These are phyloP conservation scores for Claviceps sp. DNA, from an alignment of 2,329 filamentous ascomycete genomes.

Conservation along the genomic window DNA sequence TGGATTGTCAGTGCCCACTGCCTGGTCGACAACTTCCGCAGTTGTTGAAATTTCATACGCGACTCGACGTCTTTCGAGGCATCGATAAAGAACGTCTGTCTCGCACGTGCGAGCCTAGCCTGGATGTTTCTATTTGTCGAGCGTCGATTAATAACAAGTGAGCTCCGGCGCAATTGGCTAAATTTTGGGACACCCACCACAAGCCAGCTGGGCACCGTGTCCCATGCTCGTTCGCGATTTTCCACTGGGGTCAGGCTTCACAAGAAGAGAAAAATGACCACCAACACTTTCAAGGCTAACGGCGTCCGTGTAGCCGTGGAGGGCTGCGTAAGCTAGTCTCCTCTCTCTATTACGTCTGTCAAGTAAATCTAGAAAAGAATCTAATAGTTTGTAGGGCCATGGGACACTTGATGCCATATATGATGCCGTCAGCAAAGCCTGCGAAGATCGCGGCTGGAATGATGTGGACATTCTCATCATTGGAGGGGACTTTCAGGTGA, in stretches of 20 bases:
- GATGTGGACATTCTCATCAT: conserved; percentile 84
- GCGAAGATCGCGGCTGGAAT: conserved; percentile 60
- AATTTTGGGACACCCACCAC: neutral
- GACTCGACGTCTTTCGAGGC: too few relatives aligned
- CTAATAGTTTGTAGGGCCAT: conserved; percentile 46
- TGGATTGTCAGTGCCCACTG: too few relatives aligned
- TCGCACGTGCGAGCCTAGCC: too few relatives aligned
- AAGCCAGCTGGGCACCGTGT: neutral
- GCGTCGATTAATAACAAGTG: neutral
- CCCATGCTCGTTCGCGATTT: neutral
- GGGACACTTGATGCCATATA: conserved; percentile 89
- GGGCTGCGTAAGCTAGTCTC: conserved; percentile 55
- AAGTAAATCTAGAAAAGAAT: neutral
- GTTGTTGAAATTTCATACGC: too few relatives aligned
- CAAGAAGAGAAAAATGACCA: conserved; percentile 11
- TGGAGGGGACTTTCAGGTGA: conserved; percentile 84
- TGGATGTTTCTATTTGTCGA: too few relatives aligned
- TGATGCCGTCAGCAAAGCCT: conserved; percentile 56
- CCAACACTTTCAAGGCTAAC: conserved; percentile 18
- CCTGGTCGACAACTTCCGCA: too few relatives aligned
- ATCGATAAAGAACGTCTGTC: too few relatives aligned
- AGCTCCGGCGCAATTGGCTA: neutral
- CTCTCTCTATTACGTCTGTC: neutral
- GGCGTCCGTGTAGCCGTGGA: conserved; percentile 69
- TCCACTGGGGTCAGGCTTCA: neutral